Base-by-base conservation (phyloP, 2,329 filamentous ascomycete species). In the Corinectria fuckeliana region DNA sequence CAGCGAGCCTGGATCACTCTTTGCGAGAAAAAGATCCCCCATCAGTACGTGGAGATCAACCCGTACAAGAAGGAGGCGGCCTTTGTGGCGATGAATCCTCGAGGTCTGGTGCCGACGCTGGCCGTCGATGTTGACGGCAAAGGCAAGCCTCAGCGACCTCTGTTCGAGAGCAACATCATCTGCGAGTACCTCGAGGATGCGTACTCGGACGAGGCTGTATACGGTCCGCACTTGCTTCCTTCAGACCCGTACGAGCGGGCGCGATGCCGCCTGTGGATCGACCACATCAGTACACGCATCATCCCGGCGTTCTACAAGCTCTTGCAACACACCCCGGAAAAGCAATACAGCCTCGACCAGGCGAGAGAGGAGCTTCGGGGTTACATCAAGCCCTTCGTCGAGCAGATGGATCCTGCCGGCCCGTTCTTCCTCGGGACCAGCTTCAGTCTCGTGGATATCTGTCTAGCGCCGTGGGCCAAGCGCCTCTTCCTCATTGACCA, bases 1-100 rank as follows among this genome's bases (percentile, higher is more conserved):
- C 90, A 93, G 77, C 83, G 90, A 16, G 82, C 83, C 13, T 92
- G 90, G 88, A 87, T 92, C 61, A 85, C 88, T 1, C 81, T 93
- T 10, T 83, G 88, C 69, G 90, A 93, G 72, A 93, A 93, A 74
- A 76, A 81, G 2, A 89, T 92, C 26, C 84, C 85, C 14, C 89
- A 93, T 72, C 87, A 93, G 76, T 92, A 91, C 73, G 81, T 91
- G 63, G 88, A 91, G 78, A 88, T 92, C 59, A 92, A 93, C 74
- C 91, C 91, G 0, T 93, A 93, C 78, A 80, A 88, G 74, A 93
- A 93, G 70, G 86, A 85, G 0, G 75, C 84, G 3, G 86, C 84
- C 1, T 88, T 93, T 25, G 79, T 93, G 20, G 80, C 82, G 8
- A 79, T 93, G 62, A 94, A 94, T 70, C 91, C 91, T 0, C 85